Conservation (phyloP, 352 stramenopile species). For the Phytopythium delawarense region DNA sequence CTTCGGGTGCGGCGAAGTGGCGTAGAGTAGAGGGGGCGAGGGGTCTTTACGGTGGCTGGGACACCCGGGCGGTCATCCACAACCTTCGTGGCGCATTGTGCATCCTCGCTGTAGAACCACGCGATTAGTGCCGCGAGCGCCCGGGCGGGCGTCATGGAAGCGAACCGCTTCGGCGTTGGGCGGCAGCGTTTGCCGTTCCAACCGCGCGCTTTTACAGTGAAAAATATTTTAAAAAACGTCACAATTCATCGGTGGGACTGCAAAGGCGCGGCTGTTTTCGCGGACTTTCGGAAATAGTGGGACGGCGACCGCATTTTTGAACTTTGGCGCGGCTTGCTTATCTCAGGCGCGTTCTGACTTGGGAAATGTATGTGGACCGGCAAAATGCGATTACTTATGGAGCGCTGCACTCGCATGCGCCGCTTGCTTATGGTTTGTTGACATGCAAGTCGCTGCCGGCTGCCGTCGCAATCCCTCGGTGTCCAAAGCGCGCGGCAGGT, state of each 20-base stretch:
- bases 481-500: neutral
- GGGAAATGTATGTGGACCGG: no score
- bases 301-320: neutral
- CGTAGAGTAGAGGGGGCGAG: neutral
- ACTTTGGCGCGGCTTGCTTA: no score
- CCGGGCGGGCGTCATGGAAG: no score
- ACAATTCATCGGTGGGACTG: neutral
- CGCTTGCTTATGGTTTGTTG: no score
- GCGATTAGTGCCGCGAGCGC: no score
- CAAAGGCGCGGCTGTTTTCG: neutral
- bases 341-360: no score
- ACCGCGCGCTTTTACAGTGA: neutral
- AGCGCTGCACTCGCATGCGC: no score
- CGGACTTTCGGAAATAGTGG: conserved; percentile 1
- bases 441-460: no score
- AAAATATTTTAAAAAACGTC: neutral
- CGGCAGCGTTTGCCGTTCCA: neutral
- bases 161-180: no score
- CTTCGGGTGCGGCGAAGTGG: neutral
- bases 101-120: no score
- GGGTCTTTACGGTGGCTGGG: neutral
- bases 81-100: neutral
- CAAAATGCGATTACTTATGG: no score
- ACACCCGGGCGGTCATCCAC: neutral
- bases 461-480: no score